Base-by-base conservation (phyloP, 805 yeast genomes). In the Candida michaelii region DNA sequence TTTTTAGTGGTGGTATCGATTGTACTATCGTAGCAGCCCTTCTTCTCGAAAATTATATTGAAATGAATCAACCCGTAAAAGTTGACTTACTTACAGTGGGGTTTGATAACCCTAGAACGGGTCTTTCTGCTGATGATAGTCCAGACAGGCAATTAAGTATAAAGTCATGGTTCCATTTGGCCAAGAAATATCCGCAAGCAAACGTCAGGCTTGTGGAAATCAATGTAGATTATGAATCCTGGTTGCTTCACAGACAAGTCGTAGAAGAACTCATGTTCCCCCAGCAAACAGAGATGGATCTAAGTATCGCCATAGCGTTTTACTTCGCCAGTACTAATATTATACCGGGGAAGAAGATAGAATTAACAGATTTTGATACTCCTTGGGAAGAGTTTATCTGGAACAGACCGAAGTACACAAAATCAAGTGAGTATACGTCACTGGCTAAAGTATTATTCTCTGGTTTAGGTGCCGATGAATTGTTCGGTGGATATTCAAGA, bases 381-480 rank as follows among this genome's bases (percentile, higher is more conserved):
- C 30, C 47, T 5, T 63, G 53, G 51, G 54, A 54, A 2, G 53
- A 48, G 2, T 60, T 57, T 27, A 4, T 44, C 2, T n/a, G 10
- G 2, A 34, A 54, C 24, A 53, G 46, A 13, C 11, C 32, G 0
- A 19, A 24, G 11, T 47, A 47, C 34, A 12, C 30, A 2, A 33
- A 34, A 12, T 17, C 38, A 9, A 23, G 15, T 1, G 17, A 17
- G 5, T 84, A 82, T 52, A 48, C 56, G 2, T 76, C 89, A 14
- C 58, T 63, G 7, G 76, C 89, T 7, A 77, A 80, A 50, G 96
- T 93, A 0, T 60, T 93, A 7, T 68, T 93, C 27, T 87, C 96
- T 41, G 99, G 99, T 0, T 70, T 93, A 10, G 99, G 99, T 1
- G 99, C 99, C 0, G 99, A 93, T 65, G 99, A 93, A 62, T 65